These are phyloP conservation scores for Lizonia empirigonia DNA, from an alignment of 2,329 filamentous ascomycete species.

Conservation along the genomic window DNA sequence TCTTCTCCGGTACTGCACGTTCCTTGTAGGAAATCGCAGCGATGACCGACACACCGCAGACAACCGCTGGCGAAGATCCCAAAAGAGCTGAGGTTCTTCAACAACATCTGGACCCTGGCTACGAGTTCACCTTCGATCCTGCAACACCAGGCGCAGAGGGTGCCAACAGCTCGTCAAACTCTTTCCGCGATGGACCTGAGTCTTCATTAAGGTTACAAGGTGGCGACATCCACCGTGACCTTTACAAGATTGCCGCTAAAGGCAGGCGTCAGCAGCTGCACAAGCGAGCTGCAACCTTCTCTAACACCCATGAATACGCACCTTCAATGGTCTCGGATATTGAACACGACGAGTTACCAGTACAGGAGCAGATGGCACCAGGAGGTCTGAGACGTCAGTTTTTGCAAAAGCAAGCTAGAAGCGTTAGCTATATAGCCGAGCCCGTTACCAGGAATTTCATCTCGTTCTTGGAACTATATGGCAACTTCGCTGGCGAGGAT, in stretches of 20 bases:
- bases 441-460: constrained; percentile 73
- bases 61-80: constrained; percentile 35
- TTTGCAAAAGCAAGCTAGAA: constrained; percentile 50
- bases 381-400: constrained; percentile 62
- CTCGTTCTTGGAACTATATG: constrained; percentile 76
- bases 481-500: constrained; percentile 77
- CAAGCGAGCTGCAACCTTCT: constrained; percentile 71
- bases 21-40: background rate
- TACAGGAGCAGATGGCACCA: constrained; percentile 55
- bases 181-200: constrained; percentile 48
- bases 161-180: constrained; percentile 32
- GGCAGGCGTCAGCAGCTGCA: constrained; percentile 52
- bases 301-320: constrained; percentile 53
- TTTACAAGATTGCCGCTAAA: constrained; percentile 74
- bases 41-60: constrained; percentile 40
- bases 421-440: constrained; percentile 52
- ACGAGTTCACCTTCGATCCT: constrained; percentile 52
- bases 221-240: constrained; percentile 77
- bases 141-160: constrained; percentile 31
- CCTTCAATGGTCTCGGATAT: constrained; percentile 30
- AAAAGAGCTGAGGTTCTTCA: constrained; percentile 48
- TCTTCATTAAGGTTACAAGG: constrained; percentile 75
- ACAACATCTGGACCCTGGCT: constrained; percentile 49
- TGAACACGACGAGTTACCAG: constrained; percentile 47
- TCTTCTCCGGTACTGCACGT: background rate